Base-by-base conservation (phyloP, 192 early-diverging fungal species). In the Linnemannia hyalina region DNA sequence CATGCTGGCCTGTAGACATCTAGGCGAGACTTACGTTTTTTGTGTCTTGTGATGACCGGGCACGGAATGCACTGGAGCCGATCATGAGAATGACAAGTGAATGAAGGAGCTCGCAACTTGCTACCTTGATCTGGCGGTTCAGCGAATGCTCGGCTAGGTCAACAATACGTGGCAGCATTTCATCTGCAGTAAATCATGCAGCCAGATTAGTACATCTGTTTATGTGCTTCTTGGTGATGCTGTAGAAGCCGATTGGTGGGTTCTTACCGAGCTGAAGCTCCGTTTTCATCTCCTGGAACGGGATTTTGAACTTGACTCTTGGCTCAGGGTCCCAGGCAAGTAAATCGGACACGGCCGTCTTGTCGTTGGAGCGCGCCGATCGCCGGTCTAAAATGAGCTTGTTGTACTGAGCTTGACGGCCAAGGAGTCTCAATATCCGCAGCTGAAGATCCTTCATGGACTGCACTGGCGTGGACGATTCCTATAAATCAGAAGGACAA, bases 61-160 rank as follows among this genome's bases (percentile, higher is more conserved):
- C 88, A 32, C 89, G 84, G 75, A 90, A 90, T 11, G 93, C 94
- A 79, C 88, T 93, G 41, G 90, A 91, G 2, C 96, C 96, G 49
- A 97, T 89, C 95, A 97, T 97, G 13, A 95, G 38, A n/a, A 97
- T 82, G 11, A 94, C 83, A 9, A 94, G 68, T 18, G 94, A 92
- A 74, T 97, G 96, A 13, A 97, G 78, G 1, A 96, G 80, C 78
- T 97, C 96, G 55, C 94, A 92, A 11, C 94, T 93, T 22, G 93
- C 94, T 0, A 95, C 89, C 83, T 96, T 96, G n/a, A 93, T 92
- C 82, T 96, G 91, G 20, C 96, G 82, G 63, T 95, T 93, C 1
- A 94, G 89, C 11, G 95, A 95, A 72, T 88, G 89, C 79, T 97
- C 95, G 0, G 95, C 93, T n/a, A 96, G 80, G 35, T 95, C 92